A percentile compares a stretch with the other conserved stretches of the same genome.
Evolutionary conservation across 1,284 basidiomycete species (phyloP).

Genomic region (Peniophora sp.): DNA sequence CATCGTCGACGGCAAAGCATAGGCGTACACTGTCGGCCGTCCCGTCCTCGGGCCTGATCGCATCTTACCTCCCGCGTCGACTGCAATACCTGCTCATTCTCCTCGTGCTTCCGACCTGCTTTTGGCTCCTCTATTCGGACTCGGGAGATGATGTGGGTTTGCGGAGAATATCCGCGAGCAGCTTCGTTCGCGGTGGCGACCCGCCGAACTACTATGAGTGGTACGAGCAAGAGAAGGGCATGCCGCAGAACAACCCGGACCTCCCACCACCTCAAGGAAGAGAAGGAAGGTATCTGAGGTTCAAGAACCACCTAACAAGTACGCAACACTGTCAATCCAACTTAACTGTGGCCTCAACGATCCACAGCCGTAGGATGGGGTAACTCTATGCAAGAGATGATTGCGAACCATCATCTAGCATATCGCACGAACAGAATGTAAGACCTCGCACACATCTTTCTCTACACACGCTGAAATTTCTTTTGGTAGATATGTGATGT

Average conservation of each 20-base stretch:
- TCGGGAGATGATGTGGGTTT: not conserved
- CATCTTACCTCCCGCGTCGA: not conserved
- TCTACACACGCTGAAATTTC: not conserved
- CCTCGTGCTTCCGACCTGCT: not conserved
- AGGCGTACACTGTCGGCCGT: no score
- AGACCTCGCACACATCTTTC: conserved; percentile 13
- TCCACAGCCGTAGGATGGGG: conserved; percentile 44
- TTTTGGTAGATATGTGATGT: conserved; percentile 49
- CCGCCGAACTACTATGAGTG: conserved; percentile 43
- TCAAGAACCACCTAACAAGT: conserved; percentile 41
- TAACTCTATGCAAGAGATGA: conserved; percentile 47
- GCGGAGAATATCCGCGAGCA: not conserved
- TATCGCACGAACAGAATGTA: conserved; percentile 36
- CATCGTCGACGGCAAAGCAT: no score
- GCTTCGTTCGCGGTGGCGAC: not conserved
- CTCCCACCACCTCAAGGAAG: conserved; percentile 33
- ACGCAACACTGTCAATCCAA: conserved; percentile 8
- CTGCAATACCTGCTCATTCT: not conserved
- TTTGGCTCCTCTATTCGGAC: not conserved
- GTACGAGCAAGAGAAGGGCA: conserved; percentile 32
- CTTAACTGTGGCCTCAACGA: not conserved
- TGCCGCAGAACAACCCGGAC: conserved; percentile 38
- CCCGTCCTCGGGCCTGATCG: no score
- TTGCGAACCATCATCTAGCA: conserved; percentile 43
- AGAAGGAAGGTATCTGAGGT: conserved; percentile 37